Percentiles rank a stretch among this genome's conserved stretches.
Conservation (phyloP, 1,284 basidiomycete species). For the Lentinus polychrous region DNA sequence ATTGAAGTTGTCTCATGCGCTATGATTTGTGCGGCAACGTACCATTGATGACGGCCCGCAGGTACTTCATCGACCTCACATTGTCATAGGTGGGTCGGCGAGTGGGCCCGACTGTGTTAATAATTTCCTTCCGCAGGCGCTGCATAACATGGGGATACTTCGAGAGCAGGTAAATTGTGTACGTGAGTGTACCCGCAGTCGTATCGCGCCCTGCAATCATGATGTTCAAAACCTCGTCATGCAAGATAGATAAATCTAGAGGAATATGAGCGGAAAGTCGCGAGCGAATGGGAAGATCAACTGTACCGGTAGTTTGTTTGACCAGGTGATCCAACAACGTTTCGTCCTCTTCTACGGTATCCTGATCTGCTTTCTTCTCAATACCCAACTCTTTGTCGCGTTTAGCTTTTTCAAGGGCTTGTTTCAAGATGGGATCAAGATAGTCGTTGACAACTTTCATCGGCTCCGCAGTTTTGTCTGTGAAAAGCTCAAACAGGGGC, state of each 20-base stretch:
- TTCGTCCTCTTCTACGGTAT: constrained; percentile 19
- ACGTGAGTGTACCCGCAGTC: constrained; percentile 32
- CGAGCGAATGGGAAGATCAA: not conserved
- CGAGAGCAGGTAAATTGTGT: constrained; percentile 34
- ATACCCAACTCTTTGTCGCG: constrained; percentile 5
- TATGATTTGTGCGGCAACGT: not conserved
- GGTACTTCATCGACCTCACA: constrained; percentile 22
- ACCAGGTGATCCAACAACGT: constrained; percentile 35
- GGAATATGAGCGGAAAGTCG: not conserved
- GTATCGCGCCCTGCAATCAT: constrained; percentile 36
- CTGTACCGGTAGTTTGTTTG: constrained; percentile 23
- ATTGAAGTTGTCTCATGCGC: constrained; percentile 28
- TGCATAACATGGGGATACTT: constrained; percentile 29
- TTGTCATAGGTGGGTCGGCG: constrained; percentile 33
- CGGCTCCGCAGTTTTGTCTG: constrained; percentile 26
- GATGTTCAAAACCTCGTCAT: constrained; percentile 35
- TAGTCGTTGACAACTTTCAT: constrained; percentile 35
- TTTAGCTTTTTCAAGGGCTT: constrained; percentile 26
- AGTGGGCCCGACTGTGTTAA: constrained; percentile 27
- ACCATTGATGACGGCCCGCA: constrained; percentile 8
- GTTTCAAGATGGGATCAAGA: constrained; percentile 37
- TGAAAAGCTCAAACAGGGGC: constrained; percentile 36
- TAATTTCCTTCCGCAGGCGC: constrained; percentile 35
- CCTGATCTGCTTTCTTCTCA: constrained; percentile 11
- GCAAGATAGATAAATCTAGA: constrained; percentile 14